These are phyloP conservation scores for Stephania cephalantha DNA, from an alignment of 164 flowering plant species.

Conservation along the genomic window DNA sequence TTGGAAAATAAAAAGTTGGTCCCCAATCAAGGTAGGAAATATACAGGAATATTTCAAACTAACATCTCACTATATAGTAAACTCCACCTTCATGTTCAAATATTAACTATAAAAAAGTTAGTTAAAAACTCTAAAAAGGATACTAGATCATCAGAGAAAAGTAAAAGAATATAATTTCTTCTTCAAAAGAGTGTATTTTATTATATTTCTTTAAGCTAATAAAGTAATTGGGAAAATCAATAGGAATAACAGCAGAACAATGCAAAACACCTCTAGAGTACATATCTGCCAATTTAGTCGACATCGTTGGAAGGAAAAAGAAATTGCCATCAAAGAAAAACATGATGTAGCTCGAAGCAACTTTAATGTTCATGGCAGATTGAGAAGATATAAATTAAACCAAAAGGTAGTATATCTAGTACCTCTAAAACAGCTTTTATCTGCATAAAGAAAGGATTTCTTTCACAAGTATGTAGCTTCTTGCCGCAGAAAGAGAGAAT, in stretches of 20 bases:
- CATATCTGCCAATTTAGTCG: background rate
- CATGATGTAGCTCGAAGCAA: background rate
- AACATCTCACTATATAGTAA: no score
- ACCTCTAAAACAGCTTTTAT: constrained; percentile 49
- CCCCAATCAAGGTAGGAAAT: no score
- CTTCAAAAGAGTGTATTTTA: no score
- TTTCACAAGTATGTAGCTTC: constrained; percentile 24
- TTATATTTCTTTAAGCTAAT: background rate
- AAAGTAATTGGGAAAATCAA: background rate
- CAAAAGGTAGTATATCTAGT: constrained; percentile 3
- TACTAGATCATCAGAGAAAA: no score
- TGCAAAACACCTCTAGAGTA: background rate
- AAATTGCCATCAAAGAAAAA: background rate
- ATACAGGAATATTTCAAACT: no score
- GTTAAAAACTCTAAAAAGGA: no score
- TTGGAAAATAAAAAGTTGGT: no score
- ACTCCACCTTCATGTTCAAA: no score
- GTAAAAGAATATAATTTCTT: no score
- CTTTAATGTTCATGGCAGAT: background rate
- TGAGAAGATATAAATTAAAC: background rate
- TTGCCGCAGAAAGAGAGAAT: constrained; percentile 31
- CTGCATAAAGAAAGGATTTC: constrained; percentile 18
- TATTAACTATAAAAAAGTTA: no score
- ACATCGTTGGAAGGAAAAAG: background rate
- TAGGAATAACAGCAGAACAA: background rate